Percentiles rank a stretch among this genome's conserved stretches.
Conservation (phyloP, 2,329 filamentous ascomycete genomes). For the Zymoseptoria passerinii region DNA sequence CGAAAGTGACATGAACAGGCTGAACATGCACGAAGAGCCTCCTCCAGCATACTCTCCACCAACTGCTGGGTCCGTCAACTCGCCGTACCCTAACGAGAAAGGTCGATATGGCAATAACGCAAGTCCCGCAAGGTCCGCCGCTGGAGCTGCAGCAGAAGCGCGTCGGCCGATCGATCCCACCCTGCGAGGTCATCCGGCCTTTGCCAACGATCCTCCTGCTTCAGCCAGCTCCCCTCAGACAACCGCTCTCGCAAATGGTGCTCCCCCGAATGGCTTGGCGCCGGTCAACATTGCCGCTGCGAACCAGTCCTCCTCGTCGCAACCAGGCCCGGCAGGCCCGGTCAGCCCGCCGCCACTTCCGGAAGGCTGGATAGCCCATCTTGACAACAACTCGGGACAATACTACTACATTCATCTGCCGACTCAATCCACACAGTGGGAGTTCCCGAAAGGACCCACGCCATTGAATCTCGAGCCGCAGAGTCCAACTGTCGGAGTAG, state of each 20-base stretch:
- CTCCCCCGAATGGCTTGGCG: conserved; percentile 26
- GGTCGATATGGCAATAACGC: conserved; percentile 42
- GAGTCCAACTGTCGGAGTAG: conserved; percentile 60
- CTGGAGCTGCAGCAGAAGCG: conserved; percentile 19
- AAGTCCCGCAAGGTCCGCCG: conserved; percentile 20
- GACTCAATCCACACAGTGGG: conserved; percentile 95
- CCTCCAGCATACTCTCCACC: conserved; percentile 79
- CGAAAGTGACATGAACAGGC: conserved; percentile 75
- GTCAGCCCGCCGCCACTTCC: conserved; percentile 85
- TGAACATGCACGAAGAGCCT: conserved; percentile 73
- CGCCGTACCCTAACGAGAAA: conserved; percentile 72
- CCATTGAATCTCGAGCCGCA: conserved; percentile 77
- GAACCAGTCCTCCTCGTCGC: conserved; percentile 12
- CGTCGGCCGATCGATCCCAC: conserved; percentile 31
- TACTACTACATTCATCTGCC: conserved; percentile 98
- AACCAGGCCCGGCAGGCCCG: conserved; percentile 44
- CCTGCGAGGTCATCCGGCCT: conserved; percentile 67
- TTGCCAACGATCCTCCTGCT: conserved; percentile 66
- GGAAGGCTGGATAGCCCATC: conserved; percentile 95
- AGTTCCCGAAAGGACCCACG: conserved; percentile 92
- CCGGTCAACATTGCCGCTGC: conserved; percentile 35
- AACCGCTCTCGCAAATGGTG: conserved; percentile 31
- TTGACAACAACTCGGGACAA: conserved; percentile 90
- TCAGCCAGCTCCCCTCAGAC: conserved; percentile 37
- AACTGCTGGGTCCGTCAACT: conserved; percentile 37